Conservation (phyloP, 1,284 basidiomycete genomes). For the Gomphus sp. region DNA sequence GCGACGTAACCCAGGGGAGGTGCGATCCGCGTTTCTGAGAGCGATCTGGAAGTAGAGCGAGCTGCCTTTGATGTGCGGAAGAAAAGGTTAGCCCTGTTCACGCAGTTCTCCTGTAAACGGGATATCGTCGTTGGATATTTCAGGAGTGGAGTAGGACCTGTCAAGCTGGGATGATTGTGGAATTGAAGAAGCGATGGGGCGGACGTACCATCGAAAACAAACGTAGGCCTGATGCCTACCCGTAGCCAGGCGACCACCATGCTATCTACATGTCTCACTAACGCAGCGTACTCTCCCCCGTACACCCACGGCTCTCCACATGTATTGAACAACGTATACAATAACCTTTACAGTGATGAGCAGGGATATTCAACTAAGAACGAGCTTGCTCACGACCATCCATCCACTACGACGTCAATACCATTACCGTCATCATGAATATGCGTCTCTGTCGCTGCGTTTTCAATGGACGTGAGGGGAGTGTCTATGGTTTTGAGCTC, state of each 20-base stretch:
- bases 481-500: slow-evolving; percentile 14
- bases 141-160: slow-evolving; percentile 62
- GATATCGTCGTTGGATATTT: slow-evolving; percentile 67
- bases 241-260: slow-evolving; percentile 63
- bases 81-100: slow-evolving; percentile 67
- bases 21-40: slow-evolving; percentile 64
- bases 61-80: slow-evolving; percentile 73
- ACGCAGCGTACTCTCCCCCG: slow-evolving; percentile 72
- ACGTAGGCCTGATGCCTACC: slow-evolving; percentile 67
- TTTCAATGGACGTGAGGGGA: background rate
- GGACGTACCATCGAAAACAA: slow-evolving; percentile 86
- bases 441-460: background rate
- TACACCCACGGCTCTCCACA: slow-evolving; percentile 74
- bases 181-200: slow-evolving; percentile 16
- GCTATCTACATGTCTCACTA: slow-evolving; percentile 40
- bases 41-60: slow-evolving; percentile 60
- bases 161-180: background rate
- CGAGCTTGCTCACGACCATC: slow-evolving; percentile 69
- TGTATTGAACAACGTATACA: slow-evolving; percentile 61
- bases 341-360: slow-evolving; percentile 46
- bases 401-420: slow-evolving; percentile 61
- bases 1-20: slow-evolving; percentile 62
- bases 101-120: slow-evolving; percentile 43
- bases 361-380: slow-evolving; percentile 10
- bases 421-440: slow-evolving; percentile 10